Percentiles rank a stretch among this genome's conserved stretches.
Evolutionary conservation across 805 yeast species (phyloP).

Genomic region (Suhomyces sp.): DNA sequence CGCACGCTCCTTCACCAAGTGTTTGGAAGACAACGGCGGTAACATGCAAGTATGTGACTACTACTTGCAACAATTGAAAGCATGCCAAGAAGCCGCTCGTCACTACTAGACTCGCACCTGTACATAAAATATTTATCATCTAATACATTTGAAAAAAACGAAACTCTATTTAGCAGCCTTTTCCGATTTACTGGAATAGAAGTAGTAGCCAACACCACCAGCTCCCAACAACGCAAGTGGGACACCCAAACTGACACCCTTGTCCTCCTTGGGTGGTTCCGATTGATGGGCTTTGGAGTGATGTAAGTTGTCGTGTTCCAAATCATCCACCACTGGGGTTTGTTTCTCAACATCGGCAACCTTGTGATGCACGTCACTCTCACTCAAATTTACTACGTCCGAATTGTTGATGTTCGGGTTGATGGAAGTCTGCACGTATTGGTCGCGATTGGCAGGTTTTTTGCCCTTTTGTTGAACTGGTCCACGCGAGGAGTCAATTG

Average conservation of each 20-base stretch:
- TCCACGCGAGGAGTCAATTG: conserved; percentile 25
- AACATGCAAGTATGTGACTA: conserved; percentile 96
- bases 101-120: conserved; percentile 50
- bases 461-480: conserved; percentile 9
- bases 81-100: conserved; percentile 92
- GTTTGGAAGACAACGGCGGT: conserved; percentile 90
- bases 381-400: conserved; percentile 35
- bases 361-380: conserved; percentile 35
- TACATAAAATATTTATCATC: neutral
- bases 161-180: neutral
- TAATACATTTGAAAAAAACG: neutral
- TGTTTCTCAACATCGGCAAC: conserved; percentile 26
- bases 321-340: conserved; percentile 33
- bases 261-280: conserved; percentile 3
- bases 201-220: conserved; percentile 31
- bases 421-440: conserved; percentile 39
- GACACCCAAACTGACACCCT: conserved; percentile 9
- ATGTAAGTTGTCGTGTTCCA: conserved; percentile 31
- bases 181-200: conserved; percentile 7
- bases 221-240: conserved; percentile 25
- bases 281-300: conserved; percentile 3
- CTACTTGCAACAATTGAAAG: conserved; percentile 95
- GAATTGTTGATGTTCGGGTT: conserved; percentile 40
- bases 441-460: conserved; percentile 37
- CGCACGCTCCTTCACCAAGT: conserved; percentile 92